Base-by-base conservation (phyloP, 306 rosid genomes). In the Prosopis cineraria region DNA sequence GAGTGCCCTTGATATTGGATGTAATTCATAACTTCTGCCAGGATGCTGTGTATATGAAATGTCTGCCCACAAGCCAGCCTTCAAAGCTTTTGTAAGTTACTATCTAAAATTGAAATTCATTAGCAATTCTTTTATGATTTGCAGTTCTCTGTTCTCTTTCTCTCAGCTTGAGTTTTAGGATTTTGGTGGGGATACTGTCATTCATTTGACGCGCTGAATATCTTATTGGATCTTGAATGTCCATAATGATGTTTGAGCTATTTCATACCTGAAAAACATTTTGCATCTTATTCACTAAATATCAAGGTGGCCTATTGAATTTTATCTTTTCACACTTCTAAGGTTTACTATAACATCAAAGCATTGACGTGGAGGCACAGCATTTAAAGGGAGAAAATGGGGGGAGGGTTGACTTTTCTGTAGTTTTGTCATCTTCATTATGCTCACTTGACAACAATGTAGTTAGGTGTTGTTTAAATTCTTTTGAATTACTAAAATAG, bases 31-130 rank as follows among this genome's bases (percentile, higher is more conserved):
- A 45, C 24, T 25, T 64, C 70, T 74, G 0, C 73, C 93, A 96
- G 98, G 99, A 74, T 96, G 99, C 83, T 93, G 99, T 76, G 87
- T 96, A 77, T 91, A 93, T 70, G 99, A 96, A 86, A 96, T 96
- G 98, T 84, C 93, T 14, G 84, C 96, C 81, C 96, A 84, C 76
- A 96, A 72, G 62, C 89, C 99, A n/a, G 96, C 99, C 71, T 96
- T 93, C 75, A 96, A 88, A 89, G 99, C 99, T 78, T 93, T 96
- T 78, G 98, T 96, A 87, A 96, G 99, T 85, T 70, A 20, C 36
- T 13, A 47, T 80, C 33, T 31, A 27, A 43, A 27, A 67, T 37
- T 74, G 74, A 34, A 43, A 34, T 37, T 20, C 56, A 39, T 50
- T 67, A 29, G 67, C 44, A 29, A 13, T 12, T 70, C 31, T 72